A percentile compares a stretch with the other conserved stretches of the same genome.
Evolutionary conservation across 345 rosid species (phyloP).

Genomic region (Melastoma malabathricum): DNA sequence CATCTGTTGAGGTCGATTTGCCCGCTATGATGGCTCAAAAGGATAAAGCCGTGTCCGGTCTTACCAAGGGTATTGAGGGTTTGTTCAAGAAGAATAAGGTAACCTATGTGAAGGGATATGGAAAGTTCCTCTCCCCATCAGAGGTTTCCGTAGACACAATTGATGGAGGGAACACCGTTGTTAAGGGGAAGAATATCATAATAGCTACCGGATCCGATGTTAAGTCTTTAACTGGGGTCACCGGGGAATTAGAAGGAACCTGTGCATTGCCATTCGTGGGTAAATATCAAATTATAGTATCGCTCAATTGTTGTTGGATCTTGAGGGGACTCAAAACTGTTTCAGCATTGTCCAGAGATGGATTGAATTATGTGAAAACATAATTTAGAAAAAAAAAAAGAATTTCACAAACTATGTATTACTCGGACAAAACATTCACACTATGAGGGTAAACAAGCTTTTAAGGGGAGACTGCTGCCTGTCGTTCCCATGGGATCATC

Average conservation of each 20-base stretch:
- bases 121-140: slow-evolving; percentile 71
- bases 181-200: slow-evolving; percentile 83
- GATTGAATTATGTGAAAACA: too few relatives aligned
- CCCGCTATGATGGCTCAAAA: slow-evolving; percentile 95
- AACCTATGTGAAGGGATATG: slow-evolving; percentile 86
- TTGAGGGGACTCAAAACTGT: too few relatives aligned
- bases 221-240: slow-evolving; percentile 85
- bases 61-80: slow-evolving; percentile 89
- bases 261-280: not conserved
- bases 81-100: slow-evolving; percentile 98
- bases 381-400: too few relatives aligned
- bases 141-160: slow-evolving; percentile 81
- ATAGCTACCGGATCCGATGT: slow-evolving; percentile 95
- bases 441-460: too few relatives aligned
- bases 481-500: too few relatives aligned
- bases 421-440: too few relatives aligned
- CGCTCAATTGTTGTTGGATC: too few relatives aligned
- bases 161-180: slow-evolving; percentile 66
- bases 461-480: too few relatives aligned
- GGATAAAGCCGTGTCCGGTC: slow-evolving; percentile 79
- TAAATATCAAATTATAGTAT: not conserved
- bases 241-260: slow-evolving; percentile 40
- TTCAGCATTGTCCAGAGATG: too few relatives aligned
- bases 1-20: slow-evolving; percentile 88
- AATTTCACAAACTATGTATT: too few relatives aligned